Conservation (phyloP, 352 stramenopile genomes). For the Pythium rhizo-oryzae region DNA sequence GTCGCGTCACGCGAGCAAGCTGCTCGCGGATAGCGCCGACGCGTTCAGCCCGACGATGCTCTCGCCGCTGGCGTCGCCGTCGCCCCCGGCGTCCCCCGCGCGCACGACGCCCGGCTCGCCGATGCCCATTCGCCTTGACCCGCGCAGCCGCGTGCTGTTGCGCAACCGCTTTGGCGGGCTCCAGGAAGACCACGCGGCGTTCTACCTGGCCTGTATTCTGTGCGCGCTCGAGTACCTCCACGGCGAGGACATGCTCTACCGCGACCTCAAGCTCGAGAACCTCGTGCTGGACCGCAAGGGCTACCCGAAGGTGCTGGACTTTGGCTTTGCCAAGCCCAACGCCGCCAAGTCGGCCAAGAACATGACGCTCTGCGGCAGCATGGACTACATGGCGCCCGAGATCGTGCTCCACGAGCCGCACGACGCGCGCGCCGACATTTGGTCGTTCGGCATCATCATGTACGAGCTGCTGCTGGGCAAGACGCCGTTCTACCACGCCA, state of each 20-base stretch:
- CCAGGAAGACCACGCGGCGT: slow-evolving; percentile 65
- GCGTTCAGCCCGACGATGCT: slow-evolving; percentile 13
- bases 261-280: slow-evolving; percentile 92
- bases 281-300: slow-evolving; percentile 84
- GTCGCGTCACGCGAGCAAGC: not conserved
- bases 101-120: slow-evolving; percentile 14
- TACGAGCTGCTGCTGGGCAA: slow-evolving; percentile 86
- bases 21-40: not conserved
- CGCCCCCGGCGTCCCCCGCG: slow-evolving; percentile 20
- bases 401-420: slow-evolving; percentile 64
- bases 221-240: slow-evolving; percentile 81
- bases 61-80: slow-evolving; percentile 8
- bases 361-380: slow-evolving; percentile 74
- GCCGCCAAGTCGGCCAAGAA: slow-evolving; percentile 56
- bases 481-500: slow-evolving; percentile 89
- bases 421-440: slow-evolving; percentile 76
- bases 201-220: slow-evolving; percentile 92
- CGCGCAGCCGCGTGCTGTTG: slow-evolving; percentile 42
- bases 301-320: slow-evolving; percentile 88
- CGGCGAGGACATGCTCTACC: slow-evolving; percentile 71
- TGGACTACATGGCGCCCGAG: slow-evolving; percentile 86
- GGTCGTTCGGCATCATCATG: slow-evolving; percentile 86
- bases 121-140: slow-evolving; percentile 26
- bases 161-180: slow-evolving; percentile 50
- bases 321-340: slow-evolving; percentile 75